Percentiles rank a stretch among this genome's conserved stretches.
Evolutionary conservation across 2,329 filamentous ascomycete genomes (phyloP).

Genomic region (Penicillium sp.): DNA sequence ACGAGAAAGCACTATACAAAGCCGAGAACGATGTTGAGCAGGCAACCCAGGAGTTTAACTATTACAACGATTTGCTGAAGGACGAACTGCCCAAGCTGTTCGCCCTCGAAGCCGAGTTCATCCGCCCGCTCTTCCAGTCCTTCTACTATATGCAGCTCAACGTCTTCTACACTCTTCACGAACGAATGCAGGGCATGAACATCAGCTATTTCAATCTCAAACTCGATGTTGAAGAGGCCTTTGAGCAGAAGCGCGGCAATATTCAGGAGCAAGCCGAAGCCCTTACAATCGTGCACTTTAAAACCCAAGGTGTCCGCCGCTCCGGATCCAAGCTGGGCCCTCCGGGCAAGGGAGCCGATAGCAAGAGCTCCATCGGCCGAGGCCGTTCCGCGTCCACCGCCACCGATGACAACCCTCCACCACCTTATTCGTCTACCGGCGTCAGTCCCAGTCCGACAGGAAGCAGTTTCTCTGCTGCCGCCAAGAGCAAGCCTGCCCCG

Average conservation of each 20-base stretch:
- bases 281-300: constrained; percentile 85
- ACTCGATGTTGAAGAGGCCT: constrained; percentile 87
- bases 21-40: constrained; percentile 88
- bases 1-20: constrained; percentile 96
- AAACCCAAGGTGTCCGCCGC: constrained; percentile 69
- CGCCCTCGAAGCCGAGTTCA: constrained; percentile 85
- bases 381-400: constrained; percentile 44
- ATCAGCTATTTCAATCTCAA: constrained; percentile 97
- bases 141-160: constrained; percentile 99
- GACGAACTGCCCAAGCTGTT: constrained; percentile 94
- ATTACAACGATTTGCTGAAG: constrained; percentile 96
- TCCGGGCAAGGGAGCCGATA: constrained; percentile 37
- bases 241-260: constrained; percentile 82
- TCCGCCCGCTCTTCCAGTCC: constrained; percentile 93
- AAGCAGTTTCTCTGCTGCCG: constrained; percentile 51
- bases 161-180: constrained; percentile 97
- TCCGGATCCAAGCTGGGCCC: constrained; percentile 33
- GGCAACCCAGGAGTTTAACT: constrained; percentile 93
- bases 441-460: constrained; percentile 42
- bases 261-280: constrained; percentile 84
- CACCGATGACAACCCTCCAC: constrained; percentile 61
- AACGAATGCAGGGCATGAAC: constrained; percentile 95
- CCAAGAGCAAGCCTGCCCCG: constrained; percentile 67
- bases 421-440: constrained; percentile 61
- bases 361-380: constrained; percentile 35